These are phyloP conservation scores for Acidomyces sp. DNA, from an alignment of 495 filamentous ascomycete genomes.

Conservation along the genomic window DNA sequence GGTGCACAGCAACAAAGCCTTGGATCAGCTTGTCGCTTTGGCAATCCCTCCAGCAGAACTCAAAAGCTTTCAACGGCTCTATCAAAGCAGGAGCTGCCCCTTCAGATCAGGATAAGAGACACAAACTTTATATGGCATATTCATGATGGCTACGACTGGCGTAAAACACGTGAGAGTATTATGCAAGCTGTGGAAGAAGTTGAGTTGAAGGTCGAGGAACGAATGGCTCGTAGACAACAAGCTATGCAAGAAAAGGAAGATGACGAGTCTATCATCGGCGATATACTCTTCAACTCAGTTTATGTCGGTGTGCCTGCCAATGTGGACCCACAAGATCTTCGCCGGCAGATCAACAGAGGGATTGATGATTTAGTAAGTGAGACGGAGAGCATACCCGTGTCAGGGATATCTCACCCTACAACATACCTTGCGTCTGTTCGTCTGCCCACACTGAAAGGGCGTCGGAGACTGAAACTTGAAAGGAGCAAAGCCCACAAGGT, in stretches of 20 bases:
- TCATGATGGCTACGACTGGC: constrained; percentile 97
- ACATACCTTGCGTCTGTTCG: constrained; percentile 43
- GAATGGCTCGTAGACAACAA: constrained; percentile 38
- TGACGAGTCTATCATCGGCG: constrained; percentile 74
- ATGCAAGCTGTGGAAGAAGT: constrained; percentile 75
- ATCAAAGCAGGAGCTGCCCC: constrained; percentile 32
- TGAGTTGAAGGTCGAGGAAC: constrained; percentile 65
- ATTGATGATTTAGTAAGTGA: constrained; percentile 80
- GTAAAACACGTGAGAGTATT: constrained; percentile 54
- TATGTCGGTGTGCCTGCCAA: constrained; percentile 89
- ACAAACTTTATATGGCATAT: constrained; percentile 96
- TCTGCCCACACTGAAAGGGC: constrained; percentile 35
- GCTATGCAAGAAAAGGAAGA: constrained; percentile 48
- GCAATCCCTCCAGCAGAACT: constrained; percentile 29
- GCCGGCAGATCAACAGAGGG: constrained; percentile 71
- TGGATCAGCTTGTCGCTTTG: constrained; percentile 47
- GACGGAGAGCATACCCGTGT: constrained; percentile 30
- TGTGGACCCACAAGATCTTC: constrained; percentile 65
- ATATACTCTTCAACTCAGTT: constrained; percentile 96
- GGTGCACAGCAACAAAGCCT: constrained; percentile 54
- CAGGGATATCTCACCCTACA: constrained; percentile 28
- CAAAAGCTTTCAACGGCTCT: background rate
- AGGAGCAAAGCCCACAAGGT: constrained; percentile 89
- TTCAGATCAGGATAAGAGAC: constrained; percentile 67
- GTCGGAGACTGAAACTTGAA: constrained; percentile 51